These are phyloP conservation scores for Galeopsis tetrahit DNA, from an alignment of 257 asterid genomes.

Conservation along the genomic window DNA sequence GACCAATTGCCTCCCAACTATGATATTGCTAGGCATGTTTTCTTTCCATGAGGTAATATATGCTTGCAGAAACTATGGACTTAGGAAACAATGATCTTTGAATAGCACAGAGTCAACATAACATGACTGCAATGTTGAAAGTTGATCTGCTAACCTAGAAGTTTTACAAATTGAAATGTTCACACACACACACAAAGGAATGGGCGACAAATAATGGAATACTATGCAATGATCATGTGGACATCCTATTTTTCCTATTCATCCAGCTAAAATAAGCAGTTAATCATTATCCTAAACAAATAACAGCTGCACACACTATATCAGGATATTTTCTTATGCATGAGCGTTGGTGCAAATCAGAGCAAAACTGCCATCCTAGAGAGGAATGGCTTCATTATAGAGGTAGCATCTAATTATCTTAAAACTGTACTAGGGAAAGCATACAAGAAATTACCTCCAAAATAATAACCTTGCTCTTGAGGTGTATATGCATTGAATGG, in stretches of 20 bases:
- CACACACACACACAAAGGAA: constrained; percentile 17
- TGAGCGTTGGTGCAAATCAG: constrained; percentile 4
- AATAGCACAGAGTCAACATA: constrained; percentile 11
- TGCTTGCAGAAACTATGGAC: constrained; percentile 25
- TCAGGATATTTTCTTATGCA: constrained; percentile 18
- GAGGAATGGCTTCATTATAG: constrained; percentile 10
- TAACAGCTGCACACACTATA: constrained; percentile 1
- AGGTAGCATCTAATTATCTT: constrained; percentile 11
- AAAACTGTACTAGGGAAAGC: constrained; percentile 11
- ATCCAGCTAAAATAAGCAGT: background rate
- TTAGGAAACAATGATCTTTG: constrained; percentile 1
- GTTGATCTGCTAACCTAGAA: constrained; percentile 28
- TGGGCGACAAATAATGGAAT: constrained; percentile 20
- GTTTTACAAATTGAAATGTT: constrained; percentile 4
- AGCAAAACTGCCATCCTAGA: background rate
- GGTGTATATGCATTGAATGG: constrained; percentile 63
- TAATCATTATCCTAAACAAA: constrained; percentile 12
- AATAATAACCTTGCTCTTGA: constrained; percentile 73
- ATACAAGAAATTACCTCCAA: constrained; percentile 66
- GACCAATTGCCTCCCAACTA: constrained; percentile 6
- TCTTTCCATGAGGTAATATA: background rate
- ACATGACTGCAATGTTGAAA: constrained; percentile 17
- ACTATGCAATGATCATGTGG: background rate
- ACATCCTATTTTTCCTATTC: constrained; percentile 3
- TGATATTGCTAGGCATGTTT: constrained; percentile 12